These are phyloP conservation scores for Annulohypoxylon moriforme DNA, from an alignment of 495 filamentous ascomycete species.

Conservation along the genomic window DNA sequence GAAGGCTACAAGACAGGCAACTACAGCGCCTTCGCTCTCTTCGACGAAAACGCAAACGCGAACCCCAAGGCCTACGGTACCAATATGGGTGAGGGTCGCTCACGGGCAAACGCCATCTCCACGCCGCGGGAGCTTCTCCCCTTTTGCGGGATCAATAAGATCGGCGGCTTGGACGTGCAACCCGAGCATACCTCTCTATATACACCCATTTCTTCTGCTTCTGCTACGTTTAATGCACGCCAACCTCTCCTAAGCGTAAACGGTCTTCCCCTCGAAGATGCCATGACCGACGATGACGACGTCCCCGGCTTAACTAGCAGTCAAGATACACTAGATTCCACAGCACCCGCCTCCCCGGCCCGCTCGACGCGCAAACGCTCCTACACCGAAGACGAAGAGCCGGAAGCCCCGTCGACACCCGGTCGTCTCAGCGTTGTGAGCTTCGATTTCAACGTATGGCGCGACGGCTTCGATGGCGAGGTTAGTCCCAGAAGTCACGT, in stretches of 20 bases:
- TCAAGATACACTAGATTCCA: constrained; percentile 53
- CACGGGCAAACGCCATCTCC: constrained; percentile 46
- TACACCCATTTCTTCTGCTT: background rate
- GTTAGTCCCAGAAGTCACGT: constrained; percentile 52
- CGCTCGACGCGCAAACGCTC: constrained; percentile 53
- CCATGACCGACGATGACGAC: constrained; percentile 34
- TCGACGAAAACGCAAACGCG: constrained; percentile 47
- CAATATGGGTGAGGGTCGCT: constrained; percentile 43
- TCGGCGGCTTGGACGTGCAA: constrained; percentile 66
- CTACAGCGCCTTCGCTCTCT: constrained; percentile 60
- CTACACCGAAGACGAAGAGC: constrained; percentile 51
- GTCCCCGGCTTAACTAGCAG: constrained; percentile 53
- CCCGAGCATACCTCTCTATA: constrained; percentile 19
- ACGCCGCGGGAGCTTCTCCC: constrained; percentile 70
- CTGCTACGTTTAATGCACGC: constrained; percentile 10
- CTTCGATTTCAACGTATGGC: constrained; percentile 28
- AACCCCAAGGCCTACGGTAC: constrained; percentile 6
- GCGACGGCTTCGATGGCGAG: constrained; percentile 47
- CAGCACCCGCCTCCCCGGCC: constrained; percentile 13
- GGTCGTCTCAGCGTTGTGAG: constrained; percentile 41
- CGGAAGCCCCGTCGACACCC: constrained; percentile 14
- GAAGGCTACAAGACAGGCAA: constrained; percentile 88
- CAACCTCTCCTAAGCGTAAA: constrained; percentile 29
- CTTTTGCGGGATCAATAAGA: constrained; percentile 79
- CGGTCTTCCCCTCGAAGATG: constrained; percentile 22